Base-by-base conservation (phyloP, 306 rosid species). In the Corylus americana region DNA sequence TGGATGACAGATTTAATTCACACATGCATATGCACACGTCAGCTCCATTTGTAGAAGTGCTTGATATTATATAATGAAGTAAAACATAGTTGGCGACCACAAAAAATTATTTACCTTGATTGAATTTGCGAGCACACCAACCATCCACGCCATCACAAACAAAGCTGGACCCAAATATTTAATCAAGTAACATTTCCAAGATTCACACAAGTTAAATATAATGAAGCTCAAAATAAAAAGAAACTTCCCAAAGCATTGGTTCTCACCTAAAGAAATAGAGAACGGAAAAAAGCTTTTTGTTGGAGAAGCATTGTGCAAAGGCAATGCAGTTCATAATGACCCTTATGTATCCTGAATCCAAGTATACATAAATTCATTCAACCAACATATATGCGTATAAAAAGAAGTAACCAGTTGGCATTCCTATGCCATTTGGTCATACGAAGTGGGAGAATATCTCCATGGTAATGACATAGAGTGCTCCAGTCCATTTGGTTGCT, bases 61-160 rank as follows among this genome's bases (percentile, higher is more conserved):
- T 70, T 17, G 4, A 39, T 8, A 78, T 44, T 27, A 55, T 37
- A 79, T 7, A 78, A 49, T 70, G 58, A 14, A 37, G 54, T 55
- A 59, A 78, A 7, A 10, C 67, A 51, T 16, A 68, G 35, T 59
- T 42, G 57, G 47, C 25, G 39, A 59, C 35, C 74, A 76, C 7
- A 66, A 58, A 35, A 39, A 18, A 71, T 25, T 39, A 1, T 54
- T 75, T 93, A 96, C 99, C 99, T 88, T 96, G 99, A 82, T 96
- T 96, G 83, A 96, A 96, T 85, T 86, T 96, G 83, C 98, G 99
- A 81, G 99, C 99, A 86, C 96, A 90, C 99, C 99, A 96, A 69
- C 99, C 99, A 83, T 96, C 99, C 29, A 96, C 81, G 51, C 91
- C 98, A 86, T 96, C 99, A 14, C 97, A 93, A 20, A 93, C 97